Evolutionary conservation across 768 basidiomycete species (phyloP), one percentile per base, ranked within the genome.

Genomic region (Strobilomyces dryophilus): DNA sequence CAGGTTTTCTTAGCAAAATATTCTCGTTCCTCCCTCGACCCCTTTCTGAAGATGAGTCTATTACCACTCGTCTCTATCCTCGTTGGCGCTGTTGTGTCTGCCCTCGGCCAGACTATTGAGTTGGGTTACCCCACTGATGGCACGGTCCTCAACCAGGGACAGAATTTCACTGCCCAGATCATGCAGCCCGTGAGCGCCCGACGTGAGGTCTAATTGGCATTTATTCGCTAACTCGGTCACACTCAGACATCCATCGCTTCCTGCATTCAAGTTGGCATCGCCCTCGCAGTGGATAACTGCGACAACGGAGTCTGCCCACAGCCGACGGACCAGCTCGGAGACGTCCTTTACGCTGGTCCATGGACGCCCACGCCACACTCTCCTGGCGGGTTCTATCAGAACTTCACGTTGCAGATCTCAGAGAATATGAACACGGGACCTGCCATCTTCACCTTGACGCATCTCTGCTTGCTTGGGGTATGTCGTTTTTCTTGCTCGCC

Each of bases 191-290:
- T 69, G 41, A 49, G 66, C 29, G 6, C 39, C 20, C 26, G 12
- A 15, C 4, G 17, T 27, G 18, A 29, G 17, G 15, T 46, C 9
- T 11, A n/a, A 21, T 17, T 5, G 29, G 8, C 8, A 17, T 10
- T n/a, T 10, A 17, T 34, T 37, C 20, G 35, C 31, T 36, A 14
- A 47, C 15, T 14, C 31, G 6, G 8, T 10, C 15, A 1, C 14
- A 26, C 51, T 8, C n/a, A 70, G 67, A 18, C 0, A 27, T 68
- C 66, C 20, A 27, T 61, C 2, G 51, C 36, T 14, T 44, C 43
- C 7, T 60, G 60, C 45, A 57, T 55, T 45, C 66, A 69, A 44
- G 64, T 69, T n/a, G 67, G 68, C 35, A 70, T 68, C 17, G 68
- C 68, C 15, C 66, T 68, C 10, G 57, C 63, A 4, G 56, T 68